Percentiles rank a stretch among this genome's conserved stretches.
phyloP scores from a whole-genome alignment of 345 rosid species.

The Turnera subulata region DNA sequence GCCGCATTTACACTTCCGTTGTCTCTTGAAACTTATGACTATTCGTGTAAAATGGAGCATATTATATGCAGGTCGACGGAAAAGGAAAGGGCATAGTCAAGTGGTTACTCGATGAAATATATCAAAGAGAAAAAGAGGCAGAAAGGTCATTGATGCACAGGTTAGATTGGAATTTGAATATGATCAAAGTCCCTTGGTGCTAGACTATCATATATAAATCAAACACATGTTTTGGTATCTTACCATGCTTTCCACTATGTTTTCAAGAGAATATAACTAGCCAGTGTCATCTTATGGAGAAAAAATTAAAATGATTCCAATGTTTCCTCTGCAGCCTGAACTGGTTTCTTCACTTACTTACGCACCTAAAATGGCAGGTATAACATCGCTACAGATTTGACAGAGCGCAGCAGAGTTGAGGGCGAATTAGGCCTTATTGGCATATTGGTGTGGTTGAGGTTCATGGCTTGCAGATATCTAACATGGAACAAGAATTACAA shows the following conservation, averaged over 20 bases:
- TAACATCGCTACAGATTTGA: conserved; percentile 29
- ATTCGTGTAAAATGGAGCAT: background rate
- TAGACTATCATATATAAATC: too few relatives aligned
- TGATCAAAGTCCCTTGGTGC: too few relatives aligned
- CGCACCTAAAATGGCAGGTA: conserved; percentile 14
- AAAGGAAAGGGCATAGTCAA: conserved; percentile 38
- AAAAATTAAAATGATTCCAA: conserved; percentile 6
- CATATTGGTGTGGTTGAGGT: conserved; percentile 40
- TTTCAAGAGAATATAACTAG: conserved; percentile 7
- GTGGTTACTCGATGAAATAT: conserved; percentile 66
- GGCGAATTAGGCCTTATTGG: conserved; percentile 36
- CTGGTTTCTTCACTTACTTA: conserved; percentile 7
- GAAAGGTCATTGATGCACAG: conserved; percentile 70
- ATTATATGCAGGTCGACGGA: conserved; percentile 29
- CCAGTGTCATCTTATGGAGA: too few relatives aligned
- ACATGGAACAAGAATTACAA: conserved; percentile 45
- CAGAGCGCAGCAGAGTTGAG: conserved; percentile 27
- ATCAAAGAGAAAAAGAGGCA: conserved; percentile 55
- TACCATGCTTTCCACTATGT: conserved; percentile 2
- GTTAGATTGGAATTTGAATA: conserved; percentile 18
- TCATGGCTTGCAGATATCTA: conserved; percentile 41
- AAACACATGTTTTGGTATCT: too few relatives aligned
- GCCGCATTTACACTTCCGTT: too few relatives aligned
- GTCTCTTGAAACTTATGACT: too few relatives aligned
- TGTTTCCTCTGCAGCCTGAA: conserved; percentile 3